A percentile compares a stretch with the other conserved stretches of the same genome.
phyloP scores from a whole-genome alignment of 2,329 filamentous ascomycete species.

The Helicocarpus griseus region DNA sequence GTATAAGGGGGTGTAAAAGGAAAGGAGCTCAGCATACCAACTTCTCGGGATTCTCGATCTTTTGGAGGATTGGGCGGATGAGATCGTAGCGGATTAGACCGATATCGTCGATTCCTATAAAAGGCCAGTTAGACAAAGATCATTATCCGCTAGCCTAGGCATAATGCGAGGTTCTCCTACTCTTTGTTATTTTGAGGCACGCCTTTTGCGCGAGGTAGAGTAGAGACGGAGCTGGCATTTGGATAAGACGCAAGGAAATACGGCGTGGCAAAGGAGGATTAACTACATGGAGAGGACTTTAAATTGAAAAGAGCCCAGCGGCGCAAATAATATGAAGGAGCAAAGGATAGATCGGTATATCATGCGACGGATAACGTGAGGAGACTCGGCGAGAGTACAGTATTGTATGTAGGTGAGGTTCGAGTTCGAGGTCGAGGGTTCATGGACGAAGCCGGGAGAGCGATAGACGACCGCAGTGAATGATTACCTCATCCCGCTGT shows the following conservation, averaged over 20 bases:
- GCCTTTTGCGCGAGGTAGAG: conserved; percentile 26
- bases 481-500: neutral
- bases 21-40: conserved; percentile 42
- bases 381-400: no score
- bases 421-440: no score
- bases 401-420: no score
- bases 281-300: neutral
- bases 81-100: conserved; percentile 60
- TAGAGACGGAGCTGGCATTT: conserved; percentile 28
- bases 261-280: neutral
- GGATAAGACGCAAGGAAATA: neutral
- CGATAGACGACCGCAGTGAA: neutral
- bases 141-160: neutral
- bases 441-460: neutral
- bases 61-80: conserved; percentile 58
- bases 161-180: conserved; percentile 17
- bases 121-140: conserved; percentile 2
- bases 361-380: no score
- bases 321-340: neutral
- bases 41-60: conserved; percentile 63
- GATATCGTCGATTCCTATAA: conserved; percentile 54
- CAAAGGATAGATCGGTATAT: neutral
- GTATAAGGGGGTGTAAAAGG: neutral
- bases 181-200: conserved; percentile 29
- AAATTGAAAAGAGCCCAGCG: neutral